Evolutionary conservation across 2,329 filamentous ascomycete genomes (phyloP), one percentile per base, ranked within the genome.

Genomic region (Hyphodiscus sp.): DNA sequence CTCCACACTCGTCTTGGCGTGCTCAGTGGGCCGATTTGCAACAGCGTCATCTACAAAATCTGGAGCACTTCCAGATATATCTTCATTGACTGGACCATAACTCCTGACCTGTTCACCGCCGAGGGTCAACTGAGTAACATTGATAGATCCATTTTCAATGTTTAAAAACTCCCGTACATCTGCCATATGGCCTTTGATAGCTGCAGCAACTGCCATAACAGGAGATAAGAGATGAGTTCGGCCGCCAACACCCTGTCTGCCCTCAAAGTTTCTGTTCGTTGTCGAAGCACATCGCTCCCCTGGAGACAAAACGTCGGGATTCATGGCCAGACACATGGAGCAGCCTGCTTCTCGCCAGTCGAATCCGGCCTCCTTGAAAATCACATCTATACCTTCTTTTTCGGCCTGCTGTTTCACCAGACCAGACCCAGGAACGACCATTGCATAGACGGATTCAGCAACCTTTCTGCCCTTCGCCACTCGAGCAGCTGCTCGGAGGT

Each of bases 281-380:
- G 94, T 97, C 68, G 87, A 92, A 43, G 94, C 94, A 69, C 94
- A 97, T 66, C 94, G 86, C 74, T 99, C 94, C 70, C 87, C 82
- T 51, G 94, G 91, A 1, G 91, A 84, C 46, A 97, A 81, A 59
- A 99, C 96, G 70, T 99, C 94, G 0, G 94, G 92, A 77, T 99
- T 99, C 92, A 99, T 99, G 69, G 92, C 94, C 52, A 99, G 80
- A 69, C 94, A 97, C 94, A 99, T 99, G 58, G 89, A 95, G 81
- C 94, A 99, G 47, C 94, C 94, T 61, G 94, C 94, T 75, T 99
- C 94, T 69, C 94, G 84, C 92, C 92, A 97, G 71, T 97, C 92
- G 62, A 97, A 97, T 8, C 94, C 94, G 47, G 94, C 91, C 58
- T 95, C 89, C 9, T 75, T 68, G 72, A 99, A 97, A 68, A 96